phyloP scores from a whole-genome alignment of 2,329 filamentous ascomycete genomes.

The Thelonectria blattea region DNA sequence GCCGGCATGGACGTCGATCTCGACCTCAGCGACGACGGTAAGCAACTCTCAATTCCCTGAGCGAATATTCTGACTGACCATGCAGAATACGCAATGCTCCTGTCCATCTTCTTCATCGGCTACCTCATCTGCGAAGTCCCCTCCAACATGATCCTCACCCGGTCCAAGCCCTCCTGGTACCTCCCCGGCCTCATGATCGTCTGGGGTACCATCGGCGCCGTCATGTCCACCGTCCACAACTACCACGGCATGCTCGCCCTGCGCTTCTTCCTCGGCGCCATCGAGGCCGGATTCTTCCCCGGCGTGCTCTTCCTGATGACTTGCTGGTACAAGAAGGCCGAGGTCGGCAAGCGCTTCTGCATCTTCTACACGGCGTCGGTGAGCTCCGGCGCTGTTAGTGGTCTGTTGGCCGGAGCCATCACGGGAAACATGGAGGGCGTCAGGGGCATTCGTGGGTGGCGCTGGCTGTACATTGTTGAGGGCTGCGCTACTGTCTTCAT shows the following conservation, averaged over 20 bases:
- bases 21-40: conserved; percentile 47
- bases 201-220: conserved; percentile 44
- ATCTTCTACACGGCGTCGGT: conserved; percentile 64
- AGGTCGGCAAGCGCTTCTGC: conserved; percentile 56
- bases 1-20: conserved; percentile 57
- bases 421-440: conserved; percentile 62
- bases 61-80: not conserved
- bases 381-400: conserved; percentile 69
- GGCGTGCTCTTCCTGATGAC: conserved; percentile 67
- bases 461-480: conserved; percentile 74
- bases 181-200: conserved; percentile 56
- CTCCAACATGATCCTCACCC: conserved; percentile 59
- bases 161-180: conserved; percentile 56
- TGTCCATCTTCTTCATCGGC: conserved; percentile 61
- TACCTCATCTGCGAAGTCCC: conserved; percentile 61
- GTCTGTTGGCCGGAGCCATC: conserved; percentile 65
- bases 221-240: conserved; percentile 38
- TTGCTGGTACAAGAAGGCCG: conserved; percentile 65
- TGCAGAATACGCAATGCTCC: conserved; percentile 55
- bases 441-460: conserved; percentile 61
- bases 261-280: conserved; percentile 59
- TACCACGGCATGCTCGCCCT: conserved; percentile 40
- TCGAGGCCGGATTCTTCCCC: conserved; percentile 65
- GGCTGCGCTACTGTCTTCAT: conserved; percentile 63
- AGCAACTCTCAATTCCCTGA: not conserved